Base-by-base conservation (phyloP, 176 grass and related monocot genomes). In the Cenchrus purpureus region DNA sequence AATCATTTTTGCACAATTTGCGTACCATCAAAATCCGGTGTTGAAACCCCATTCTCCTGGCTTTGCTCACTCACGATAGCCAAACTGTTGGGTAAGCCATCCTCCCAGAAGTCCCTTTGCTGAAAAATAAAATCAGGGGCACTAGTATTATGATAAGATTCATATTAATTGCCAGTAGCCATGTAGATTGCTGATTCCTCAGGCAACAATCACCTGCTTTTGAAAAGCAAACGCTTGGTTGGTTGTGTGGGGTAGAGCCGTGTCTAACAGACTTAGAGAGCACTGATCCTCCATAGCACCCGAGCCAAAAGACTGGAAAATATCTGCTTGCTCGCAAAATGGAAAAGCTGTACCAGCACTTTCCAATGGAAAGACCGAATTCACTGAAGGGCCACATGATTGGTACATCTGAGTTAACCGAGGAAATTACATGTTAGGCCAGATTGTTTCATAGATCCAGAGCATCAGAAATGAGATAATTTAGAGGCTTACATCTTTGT, bases 71-170 rank as follows among this genome's bases (percentile, higher is more conserved):
- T 84, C 32, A 79, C 79, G 14, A 91, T 79, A 28, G 60, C 90
- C 81, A 89, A 66, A 32, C 61, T 72, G 43, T 65, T 94, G 65
- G 88, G 85, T 9, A 90, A 66, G 68, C 84, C 77, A 75, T 87
- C 86, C 86, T 94, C 97, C 94, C 97, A 99, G 68, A 94, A 86
- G 72, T 83, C 77, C 48, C 81, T 91, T 68, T 85, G 88, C 91
- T 94, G 89, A 53, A 71, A 81, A 53, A 80, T 73, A 61, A 87
- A 37, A 73, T 29, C 13, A 74, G 20, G 48, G 16, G 4, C 32
- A 71, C 19, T 8, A 76, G 20, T 76, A 75, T 78, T n/a, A 86
- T 15, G 84, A 90, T 87, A 79, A 64, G 53, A 87, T 83, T 52
- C 85, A 57, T 64, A 80, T 63, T 57, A 63, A 81, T 56, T 72